Evolutionary conservation across 805 yeast genomes (phyloP), one percentile per base, ranked within the genome.

Genomic region (Metschnikowia peoriensis): DNA sequence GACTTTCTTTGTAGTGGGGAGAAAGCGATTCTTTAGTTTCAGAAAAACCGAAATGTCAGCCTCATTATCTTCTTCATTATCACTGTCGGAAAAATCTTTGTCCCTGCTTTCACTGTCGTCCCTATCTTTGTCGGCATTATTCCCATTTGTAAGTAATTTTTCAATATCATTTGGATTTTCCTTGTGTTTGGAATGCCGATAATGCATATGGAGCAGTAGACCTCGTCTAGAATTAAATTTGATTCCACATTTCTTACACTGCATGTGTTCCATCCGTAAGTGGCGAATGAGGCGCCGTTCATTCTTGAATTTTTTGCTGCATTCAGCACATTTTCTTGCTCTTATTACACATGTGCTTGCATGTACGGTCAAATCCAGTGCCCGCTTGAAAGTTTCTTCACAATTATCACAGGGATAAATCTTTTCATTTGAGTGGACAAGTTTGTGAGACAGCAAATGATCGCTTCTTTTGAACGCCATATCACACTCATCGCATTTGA

Each of bases 371-470:
- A 42, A 38, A 16, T 42, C 43, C 44, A 29, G 43, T 7, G 29
- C 29, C 22, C 47, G 38, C 34, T 43, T 43, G 39, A 43, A 43
- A 7, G 27, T 8, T 34, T 37, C 38, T 8, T n/a, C 46, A 40
- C 51, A 48, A 4, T 28, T 15, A 9, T 29, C 34, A 43, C 51
- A 48, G 22, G 28, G 14, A 34, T 10, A 38, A 8, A 15, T 16
- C 28, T 29, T 38, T 7, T 12, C 32, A 6, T 29, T 11, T 12
- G 47, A 42, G 35, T 48, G 51, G 22, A 17, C 6, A 5, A 38
- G 8, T 12, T 16, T 28, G 51, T 48, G 51, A 6, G 47, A 42
- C 16, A 38, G 38, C 17, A 48, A 38, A n/a, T 38, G 47, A 37
- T 42, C 47, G 17, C 32, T 14, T 10, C 44, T 38, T n/a, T 34